Evolutionary conservation across 2,329 filamentous ascomycete species (phyloP).

Genomic region (Colletotrichum orbiculare): DNA sequence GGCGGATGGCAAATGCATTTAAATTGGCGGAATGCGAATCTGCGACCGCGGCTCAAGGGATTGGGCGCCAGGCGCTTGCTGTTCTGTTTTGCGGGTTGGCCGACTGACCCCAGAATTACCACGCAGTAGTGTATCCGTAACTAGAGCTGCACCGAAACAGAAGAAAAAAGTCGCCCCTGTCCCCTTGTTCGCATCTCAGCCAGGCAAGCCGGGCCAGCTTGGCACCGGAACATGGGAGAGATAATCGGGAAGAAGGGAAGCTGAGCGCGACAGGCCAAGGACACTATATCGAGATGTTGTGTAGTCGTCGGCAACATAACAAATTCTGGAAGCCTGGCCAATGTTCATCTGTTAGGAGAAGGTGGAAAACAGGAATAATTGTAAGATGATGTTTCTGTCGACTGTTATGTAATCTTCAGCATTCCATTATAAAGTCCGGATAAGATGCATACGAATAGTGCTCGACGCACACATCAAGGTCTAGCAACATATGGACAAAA

Average conservation of each 20-base stretch:
- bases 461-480: too few species aligned
- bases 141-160: too few species aligned
- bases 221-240: conserved; percentile 28
- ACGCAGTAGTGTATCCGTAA: too few species aligned
- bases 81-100: conserved; percentile 19
- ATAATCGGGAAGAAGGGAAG: conserved; percentile 27
- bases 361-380: background rate
- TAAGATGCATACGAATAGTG: too few species aligned
- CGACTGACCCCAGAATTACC: background rate
- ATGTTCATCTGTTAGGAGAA: background rate
- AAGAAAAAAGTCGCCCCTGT: too few species aligned
- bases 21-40: conserved; percentile 27
- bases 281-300: background rate
- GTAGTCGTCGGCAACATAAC: background rate
- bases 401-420: too few species aligned
- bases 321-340: too few species aligned
- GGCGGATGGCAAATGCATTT: conserved; percentile 18
- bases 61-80: conserved; percentile 5
- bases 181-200: too few species aligned
- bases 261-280: background rate
- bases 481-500: too few species aligned
- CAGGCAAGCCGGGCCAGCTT: conserved; percentile 23
- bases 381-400: too few species aligned
- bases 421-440: too few species aligned
- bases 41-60: conserved; percentile 32